Conservation (phyloP, 1,139 yeast species). For the Magnusiomyces tetraspermus region DNA sequence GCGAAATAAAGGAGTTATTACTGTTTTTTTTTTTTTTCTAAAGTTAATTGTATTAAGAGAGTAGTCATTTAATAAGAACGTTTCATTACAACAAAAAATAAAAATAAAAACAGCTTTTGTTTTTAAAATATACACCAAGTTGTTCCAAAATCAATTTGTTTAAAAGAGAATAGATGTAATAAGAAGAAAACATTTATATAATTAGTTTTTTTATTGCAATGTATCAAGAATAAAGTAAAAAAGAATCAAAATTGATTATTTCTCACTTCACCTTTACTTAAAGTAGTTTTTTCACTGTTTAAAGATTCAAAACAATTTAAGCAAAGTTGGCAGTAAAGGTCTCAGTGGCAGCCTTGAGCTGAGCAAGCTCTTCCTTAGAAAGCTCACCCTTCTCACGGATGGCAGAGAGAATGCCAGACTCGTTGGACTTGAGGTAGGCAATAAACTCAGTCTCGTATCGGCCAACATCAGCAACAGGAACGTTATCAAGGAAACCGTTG, state of each 20-base stretch:
- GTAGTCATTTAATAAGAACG: no score
- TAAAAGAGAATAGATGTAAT: background rate
- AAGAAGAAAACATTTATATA: background rate
- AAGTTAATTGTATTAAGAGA: no score
- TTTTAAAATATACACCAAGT: no score
- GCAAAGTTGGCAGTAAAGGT: slow-evolving; percentile 80
- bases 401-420: slow-evolving; percentile 70
- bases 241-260: background rate
- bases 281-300: background rate
- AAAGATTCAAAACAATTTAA: slow-evolving; percentile 18
- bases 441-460: slow-evolving; percentile 91
- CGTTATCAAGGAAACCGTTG: slow-evolving; percentile 91
- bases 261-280: background rate
- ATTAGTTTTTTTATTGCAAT: background rate
- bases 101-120: no score
- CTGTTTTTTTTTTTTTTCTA: no score
- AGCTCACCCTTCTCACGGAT: slow-evolving; percentile 87
- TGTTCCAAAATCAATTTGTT: no score
- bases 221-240: background rate
- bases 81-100: no score
- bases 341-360: slow-evolving; percentile 86
- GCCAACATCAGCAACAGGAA: slow-evolving; percentile 79
- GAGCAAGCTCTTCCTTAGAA: slow-evolving; percentile 75
- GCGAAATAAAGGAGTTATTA: no score
- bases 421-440: slow-evolving; percentile 78